phyloP scores from a whole-genome alignment of 495 filamentous ascomycete species.

The Ramalina intermedia region DNA sequence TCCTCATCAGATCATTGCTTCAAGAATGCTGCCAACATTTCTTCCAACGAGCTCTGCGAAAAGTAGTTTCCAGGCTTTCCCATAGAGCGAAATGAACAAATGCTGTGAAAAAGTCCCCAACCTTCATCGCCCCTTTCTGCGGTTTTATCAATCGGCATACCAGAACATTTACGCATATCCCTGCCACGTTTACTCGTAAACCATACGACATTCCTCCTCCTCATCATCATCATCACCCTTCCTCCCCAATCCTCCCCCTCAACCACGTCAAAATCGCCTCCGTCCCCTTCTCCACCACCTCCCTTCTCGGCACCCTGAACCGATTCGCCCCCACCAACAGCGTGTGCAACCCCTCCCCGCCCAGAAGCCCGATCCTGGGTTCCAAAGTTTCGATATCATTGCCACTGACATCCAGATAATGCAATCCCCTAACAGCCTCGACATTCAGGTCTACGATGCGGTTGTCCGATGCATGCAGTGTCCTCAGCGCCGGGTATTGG shows the following conservation, averaged over 20 bases:
- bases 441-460: slow-evolving; percentile 55
- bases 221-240: slow-evolving; percentile 24
- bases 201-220: too few species aligned
- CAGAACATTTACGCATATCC: too few species aligned
- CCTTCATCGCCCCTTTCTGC: too few species aligned
- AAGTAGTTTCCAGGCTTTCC: too few species aligned
- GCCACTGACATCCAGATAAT: slow-evolving; percentile 60
- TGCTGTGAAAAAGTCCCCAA: too few species aligned
- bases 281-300: slow-evolving; percentile 74
- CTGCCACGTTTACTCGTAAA: too few species aligned
- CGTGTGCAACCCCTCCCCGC: slow-evolving; percentile 37
- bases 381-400: slow-evolving; percentile 71
- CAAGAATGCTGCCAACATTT: too few species aligned
- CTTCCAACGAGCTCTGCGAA: too few species aligned
- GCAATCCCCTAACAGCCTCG: slow-evolving; percentile 58
- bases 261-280: slow-evolving; percentile 76
- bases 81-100: too few species aligned
- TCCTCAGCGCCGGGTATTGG: slow-evolving; percentile 49
- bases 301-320: slow-evolving; percentile 78
- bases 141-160: too few species aligned
- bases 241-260: slow-evolving; percentile 57
- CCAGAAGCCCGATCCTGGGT: slow-evolving; percentile 60
- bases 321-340: slow-evolving; percentile 64
- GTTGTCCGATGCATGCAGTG: slow-evolving; percentile 64
- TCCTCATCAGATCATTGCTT: too few species aligned